Evolutionary conservation across 1,139 yeast genomes (phyloP).

Genomic region (Blastobotrys ciferrii): DNA sequence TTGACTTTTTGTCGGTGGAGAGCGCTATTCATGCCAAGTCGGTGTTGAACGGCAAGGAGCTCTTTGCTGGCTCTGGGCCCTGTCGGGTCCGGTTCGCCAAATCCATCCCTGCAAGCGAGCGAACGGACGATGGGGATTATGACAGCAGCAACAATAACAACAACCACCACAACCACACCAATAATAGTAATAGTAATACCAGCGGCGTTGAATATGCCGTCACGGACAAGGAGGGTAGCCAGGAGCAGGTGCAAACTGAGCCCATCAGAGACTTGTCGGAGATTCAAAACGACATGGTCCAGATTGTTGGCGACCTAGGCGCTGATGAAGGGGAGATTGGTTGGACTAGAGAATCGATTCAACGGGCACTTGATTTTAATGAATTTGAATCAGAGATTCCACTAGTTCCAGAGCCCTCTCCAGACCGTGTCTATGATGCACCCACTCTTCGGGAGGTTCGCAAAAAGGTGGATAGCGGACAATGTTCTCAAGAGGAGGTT

Average conservation of each 20-base stretch:
- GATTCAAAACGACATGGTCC: conserved; percentile 30
- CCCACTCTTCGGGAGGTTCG: conserved; percentile 68
- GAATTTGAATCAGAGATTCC: conserved; percentile 30
- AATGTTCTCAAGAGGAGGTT: conserved; percentile 51
- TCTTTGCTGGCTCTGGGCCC: conserved; percentile 62
- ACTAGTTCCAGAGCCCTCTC: conserved; percentile 36
- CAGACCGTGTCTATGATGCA: conserved; percentile 72
- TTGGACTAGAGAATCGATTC: conserved; percentile 25
- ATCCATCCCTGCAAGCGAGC: conserved; percentile 21
- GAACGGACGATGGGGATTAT: background rate
- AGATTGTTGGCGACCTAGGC: conserved; percentile 35
- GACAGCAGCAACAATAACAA: conserved; percentile 2
- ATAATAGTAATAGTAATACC: background rate
- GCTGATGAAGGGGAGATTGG: conserved; percentile 29
- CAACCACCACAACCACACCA: conserved; percentile 2
- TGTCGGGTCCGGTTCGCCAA: conserved; percentile 43
- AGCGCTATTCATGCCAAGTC: conserved; percentile 77
- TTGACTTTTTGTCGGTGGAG: conserved; percentile 70
- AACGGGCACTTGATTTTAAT: conserved; percentile 31
- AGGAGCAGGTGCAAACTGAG: conserved; percentile 6
- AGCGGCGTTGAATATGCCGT: conserved; percentile 20
- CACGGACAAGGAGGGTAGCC: conserved; percentile 19
- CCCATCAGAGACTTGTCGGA: conserved; percentile 24
- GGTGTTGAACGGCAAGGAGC: conserved; percentile 74
- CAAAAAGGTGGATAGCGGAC: conserved; percentile 48